Percentiles rank a stretch among this genome's conserved stretches.
These are phyloP conservation scores for Pseudomonodictys pantanalensis DNA, from an alignment of 495 filamentous ascomycete species.

Conservation along the genomic window DNA sequence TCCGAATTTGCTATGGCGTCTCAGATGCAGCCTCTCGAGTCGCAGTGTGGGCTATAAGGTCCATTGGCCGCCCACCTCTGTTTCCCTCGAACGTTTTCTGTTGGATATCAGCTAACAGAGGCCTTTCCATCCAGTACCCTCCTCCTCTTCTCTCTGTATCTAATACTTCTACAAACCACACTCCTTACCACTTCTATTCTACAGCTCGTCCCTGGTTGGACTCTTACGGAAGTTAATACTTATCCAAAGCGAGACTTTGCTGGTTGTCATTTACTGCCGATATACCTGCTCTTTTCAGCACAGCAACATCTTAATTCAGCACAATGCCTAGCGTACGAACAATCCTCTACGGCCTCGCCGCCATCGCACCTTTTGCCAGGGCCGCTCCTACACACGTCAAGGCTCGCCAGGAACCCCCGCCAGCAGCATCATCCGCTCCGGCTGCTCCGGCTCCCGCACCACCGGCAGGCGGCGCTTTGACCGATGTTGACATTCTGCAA, in stretches of 20 bases:
- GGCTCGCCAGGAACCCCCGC: slow-evolving; percentile 14
- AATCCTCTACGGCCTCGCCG: slow-evolving; percentile 21
- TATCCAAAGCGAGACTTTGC: slow-evolving; percentile 28
- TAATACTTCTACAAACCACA: slow-evolving; percentile 24
- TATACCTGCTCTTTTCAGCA: not conserved
- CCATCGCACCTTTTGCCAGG: slow-evolving; percentile 24
- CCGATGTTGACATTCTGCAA: slow-evolving; percentile 66
- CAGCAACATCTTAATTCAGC: slow-evolving; percentile 18
- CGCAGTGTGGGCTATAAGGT: slow-evolving; percentile 33
- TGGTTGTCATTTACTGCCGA: slow-evolving; percentile 5
- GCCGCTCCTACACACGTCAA: slow-evolving; percentile 6
- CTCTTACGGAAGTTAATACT: slow-evolving; percentile 26
- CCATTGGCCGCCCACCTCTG: slow-evolving; percentile 26
- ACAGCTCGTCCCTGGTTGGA: slow-evolving; percentile 38
- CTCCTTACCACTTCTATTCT: slow-evolving; percentile 32
- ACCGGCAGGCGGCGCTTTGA: slow-evolving; percentile 49
- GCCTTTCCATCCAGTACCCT: slow-evolving; percentile 16
- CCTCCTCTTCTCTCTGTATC: slow-evolving; percentile 16
- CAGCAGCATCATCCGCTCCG: not conserved
- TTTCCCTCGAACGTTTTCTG: slow-evolving; percentile 33
- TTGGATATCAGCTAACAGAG: slow-evolving; percentile 31
- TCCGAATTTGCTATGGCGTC: slow-evolving; percentile 34
- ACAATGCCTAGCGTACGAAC: slow-evolving; percentile 35
- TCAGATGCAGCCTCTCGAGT: slow-evolving; percentile 33
- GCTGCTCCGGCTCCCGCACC: slow-evolving; percentile 17